Conservation (phyloP, 2,329 filamentous ascomycete genomes). For the Colletotrichum sp. region DNA sequence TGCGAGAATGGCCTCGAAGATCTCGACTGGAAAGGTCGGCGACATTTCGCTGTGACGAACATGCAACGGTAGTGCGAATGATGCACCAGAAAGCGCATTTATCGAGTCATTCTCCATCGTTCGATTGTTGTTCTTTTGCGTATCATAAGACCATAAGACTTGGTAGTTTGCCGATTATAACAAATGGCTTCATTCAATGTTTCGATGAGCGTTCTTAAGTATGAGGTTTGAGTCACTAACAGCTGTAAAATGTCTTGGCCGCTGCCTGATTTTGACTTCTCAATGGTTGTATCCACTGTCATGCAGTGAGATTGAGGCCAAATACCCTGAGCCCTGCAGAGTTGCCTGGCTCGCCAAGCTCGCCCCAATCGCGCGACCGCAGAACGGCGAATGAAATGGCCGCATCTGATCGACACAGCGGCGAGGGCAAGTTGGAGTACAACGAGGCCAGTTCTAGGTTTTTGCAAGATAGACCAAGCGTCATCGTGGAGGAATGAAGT, state of each 20-base stretch:
- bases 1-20: background rate
- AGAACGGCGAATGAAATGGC: no score
- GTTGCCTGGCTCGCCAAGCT: background rate
- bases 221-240: background rate
- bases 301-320: background rate
- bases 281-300: background rate
- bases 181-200: background rate
- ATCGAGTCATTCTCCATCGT: background rate
- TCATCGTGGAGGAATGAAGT: background rate
- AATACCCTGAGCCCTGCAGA: background rate
- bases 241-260: background rate
- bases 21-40: background rate
- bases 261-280: background rate
- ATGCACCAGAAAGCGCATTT: background rate
- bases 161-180: accelerated
- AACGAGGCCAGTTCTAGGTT: no score
- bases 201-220: background rate
- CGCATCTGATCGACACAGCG: no score
- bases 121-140: background rate
- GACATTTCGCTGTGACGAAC: background rate
- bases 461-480: background rate
- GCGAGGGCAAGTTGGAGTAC: no score
- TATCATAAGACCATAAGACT: accelerated
- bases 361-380: background rate
- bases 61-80: accelerated